These are phyloP conservation scores for Cucumis variabilis DNA, from an alignment of 331 rosid genomes.

Conservation along the genomic window DNA sequence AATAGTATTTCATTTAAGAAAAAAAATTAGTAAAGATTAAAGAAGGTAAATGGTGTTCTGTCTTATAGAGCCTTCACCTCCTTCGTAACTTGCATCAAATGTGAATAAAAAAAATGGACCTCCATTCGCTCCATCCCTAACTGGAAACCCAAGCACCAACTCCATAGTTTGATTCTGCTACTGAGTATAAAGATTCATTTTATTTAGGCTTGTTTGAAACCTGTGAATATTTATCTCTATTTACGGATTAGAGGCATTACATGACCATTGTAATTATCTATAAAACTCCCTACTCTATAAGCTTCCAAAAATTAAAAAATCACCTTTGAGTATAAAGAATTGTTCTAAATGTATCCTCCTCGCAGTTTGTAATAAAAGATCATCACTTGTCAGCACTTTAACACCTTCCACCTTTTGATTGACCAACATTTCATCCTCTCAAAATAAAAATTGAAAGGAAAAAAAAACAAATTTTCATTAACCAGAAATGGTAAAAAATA, in stretches of 20 bases:
- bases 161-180: slow-evolving; percentile 85
- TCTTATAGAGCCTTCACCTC: slow-evolving; percentile 47
- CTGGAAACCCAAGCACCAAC: slow-evolving; percentile 92
- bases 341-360: slow-evolving; percentile 48
- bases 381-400: too few relatives aligned
- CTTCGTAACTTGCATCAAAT: slow-evolving; percentile 61
- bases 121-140: slow-evolving; percentile 86
- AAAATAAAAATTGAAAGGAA: too few relatives aligned
- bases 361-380: too few relatives aligned
- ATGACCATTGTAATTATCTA: slow-evolving; percentile 57
- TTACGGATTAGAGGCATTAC: slow-evolving; percentile 82
- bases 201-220: slow-evolving; percentile 51
- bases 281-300: slow-evolving; percentile 57
- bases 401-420: too few relatives aligned
- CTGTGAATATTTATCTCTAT: slow-evolving; percentile 93
- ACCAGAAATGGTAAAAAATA: too few relatives aligned
- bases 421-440: too few relatives aligned
- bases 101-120: slow-evolving; percentile 68
- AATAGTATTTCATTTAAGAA: slow-evolving; percentile 36
- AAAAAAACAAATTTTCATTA: too few relatives aligned
- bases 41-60: slow-evolving; percentile 45
- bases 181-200: slow-evolving; percentile 78
- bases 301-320: slow-evolving; percentile 53
- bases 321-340: slow-evolving; percentile 85
- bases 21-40: slow-evolving; percentile 47